Evolutionary conservation across 345 rosid genomes (phyloP).

Genomic region (Sisymbrium irio): DNA sequence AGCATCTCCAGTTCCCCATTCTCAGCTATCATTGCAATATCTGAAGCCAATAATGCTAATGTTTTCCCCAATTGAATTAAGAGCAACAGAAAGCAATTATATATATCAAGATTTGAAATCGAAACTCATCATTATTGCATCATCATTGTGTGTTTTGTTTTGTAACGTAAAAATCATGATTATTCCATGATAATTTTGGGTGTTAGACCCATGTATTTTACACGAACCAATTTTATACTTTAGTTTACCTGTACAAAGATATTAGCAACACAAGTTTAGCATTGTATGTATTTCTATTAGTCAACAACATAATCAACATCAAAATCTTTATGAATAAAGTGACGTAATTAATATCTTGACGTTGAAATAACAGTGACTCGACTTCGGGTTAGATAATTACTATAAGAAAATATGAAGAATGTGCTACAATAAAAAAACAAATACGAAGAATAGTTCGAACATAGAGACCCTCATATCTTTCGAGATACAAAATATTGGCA

Average conservation of each 20-base stretch:
- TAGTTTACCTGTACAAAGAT: neutral
- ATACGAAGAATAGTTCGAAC: neutral
- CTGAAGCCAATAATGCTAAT: conserved; percentile 12
- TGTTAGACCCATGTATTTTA: neutral
- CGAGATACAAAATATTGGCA: neutral
- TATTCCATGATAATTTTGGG: neutral
- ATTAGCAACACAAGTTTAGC: neutral
- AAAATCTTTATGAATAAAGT: neutral
- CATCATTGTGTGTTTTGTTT: neutral
- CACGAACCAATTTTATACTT: neutral
- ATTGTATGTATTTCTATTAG: neutral
- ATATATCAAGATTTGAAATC: neutral
- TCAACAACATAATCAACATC: neutral
- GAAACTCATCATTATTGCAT: conserved; percentile 5
- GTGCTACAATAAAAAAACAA: no score
- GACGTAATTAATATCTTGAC: neutral
- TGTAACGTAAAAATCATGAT: neutral
- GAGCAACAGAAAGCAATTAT: neutral
- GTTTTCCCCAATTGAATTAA: neutral
- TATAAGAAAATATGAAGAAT: neutral
- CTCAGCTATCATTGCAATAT: conserved; percentile 28
- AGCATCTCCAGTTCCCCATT: conserved; percentile 12
- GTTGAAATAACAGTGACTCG: neutral
- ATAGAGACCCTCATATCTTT: neutral
- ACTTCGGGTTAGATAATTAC: neutral